Percentiles rank a stretch among this genome's conserved stretches.
phyloP scores from a whole-genome alignment of 148 eudicot genomes.

The Spergularia bocconei region DNA sequence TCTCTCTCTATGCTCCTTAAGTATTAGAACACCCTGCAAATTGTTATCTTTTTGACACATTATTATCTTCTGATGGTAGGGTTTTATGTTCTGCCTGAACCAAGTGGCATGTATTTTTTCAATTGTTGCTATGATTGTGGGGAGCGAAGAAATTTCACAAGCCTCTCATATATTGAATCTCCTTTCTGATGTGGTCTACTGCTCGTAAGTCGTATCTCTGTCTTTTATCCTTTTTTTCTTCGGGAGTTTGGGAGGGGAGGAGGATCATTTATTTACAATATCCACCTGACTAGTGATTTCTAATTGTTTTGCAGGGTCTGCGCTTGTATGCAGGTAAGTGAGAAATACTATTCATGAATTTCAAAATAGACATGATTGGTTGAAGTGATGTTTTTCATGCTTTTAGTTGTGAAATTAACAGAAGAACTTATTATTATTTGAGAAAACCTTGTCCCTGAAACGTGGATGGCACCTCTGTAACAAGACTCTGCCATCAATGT shows the following conservation, averaged over 20 bases:
- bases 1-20: conserved; percentile 30
- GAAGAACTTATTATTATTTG: no score
- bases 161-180: conserved; percentile 70
- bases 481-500: no score
- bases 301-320: conserved; percentile 64
- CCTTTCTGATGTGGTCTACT: conserved; percentile 75
- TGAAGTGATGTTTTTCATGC: not conserved
- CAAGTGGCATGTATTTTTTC: conserved; percentile 99
- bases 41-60: conserved; percentile 3
- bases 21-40: not conserved
- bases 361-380: not conserved
- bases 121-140: conserved; percentile 78
- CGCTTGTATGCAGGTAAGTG: conserved; percentile 95
- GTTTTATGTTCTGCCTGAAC: conserved; percentile 83
- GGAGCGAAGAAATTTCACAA: conserved; percentile 77
- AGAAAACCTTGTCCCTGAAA: no score
- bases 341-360: not conserved
- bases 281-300: conserved; percentile 27
- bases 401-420: not conserved
- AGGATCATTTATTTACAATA: not conserved
- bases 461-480: no score
- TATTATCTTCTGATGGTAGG: conserved; percentile 40
- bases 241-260: not conserved
- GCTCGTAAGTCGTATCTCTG: conserved; percentile 59
- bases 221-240: conserved; percentile 8